A percentile compares a stretch with the other conserved stretches of the same genome.
Conservation (phyloP, 2,329 filamentous ascomycete species). For the Metarhizium anisopliae region DNA sequence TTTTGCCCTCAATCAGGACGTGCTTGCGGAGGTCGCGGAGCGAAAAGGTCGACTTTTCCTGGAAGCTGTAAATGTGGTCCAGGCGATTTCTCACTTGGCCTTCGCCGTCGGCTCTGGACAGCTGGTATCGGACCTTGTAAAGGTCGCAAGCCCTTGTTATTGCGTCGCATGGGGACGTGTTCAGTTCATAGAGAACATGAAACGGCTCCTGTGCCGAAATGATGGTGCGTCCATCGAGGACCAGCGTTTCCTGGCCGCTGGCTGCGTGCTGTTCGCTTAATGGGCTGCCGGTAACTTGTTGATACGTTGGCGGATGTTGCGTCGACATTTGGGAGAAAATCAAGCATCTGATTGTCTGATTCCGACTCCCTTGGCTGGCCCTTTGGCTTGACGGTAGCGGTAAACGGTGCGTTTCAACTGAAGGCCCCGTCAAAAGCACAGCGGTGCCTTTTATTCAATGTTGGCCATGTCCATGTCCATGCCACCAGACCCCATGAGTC, state of each 20-base stretch:
- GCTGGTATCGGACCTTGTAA: conserved; percentile 17
- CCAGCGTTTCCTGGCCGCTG: conserved; percentile 6
- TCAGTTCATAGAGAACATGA: conserved; percentile 16
- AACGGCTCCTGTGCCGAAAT: conserved; percentile 12
- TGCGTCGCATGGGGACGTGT: conserved; percentile 14
- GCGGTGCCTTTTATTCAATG: too few species aligned
- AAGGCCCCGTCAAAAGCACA: too few species aligned
- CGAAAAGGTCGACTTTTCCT: background rate
- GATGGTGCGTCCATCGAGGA: conserved; percentile 14
- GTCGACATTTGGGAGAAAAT: too few species aligned
- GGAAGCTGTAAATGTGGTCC: conserved; percentile 22
- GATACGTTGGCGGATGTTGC: too few species aligned
- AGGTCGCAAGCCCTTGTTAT: conserved; percentile 11
- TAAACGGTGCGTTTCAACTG: too few species aligned
- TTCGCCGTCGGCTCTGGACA: conserved; percentile 7
- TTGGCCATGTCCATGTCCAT: too few species aligned
- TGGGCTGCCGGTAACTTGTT: too few species aligned
- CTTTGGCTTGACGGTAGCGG: too few species aligned
- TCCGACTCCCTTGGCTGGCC: too few species aligned
- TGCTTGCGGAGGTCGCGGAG: conserved; percentile 6
- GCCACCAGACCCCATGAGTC: too few species aligned
- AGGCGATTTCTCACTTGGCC: conserved; percentile 11
- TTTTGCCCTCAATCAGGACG: conserved; percentile 12
- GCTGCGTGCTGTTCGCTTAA: too few species aligned
- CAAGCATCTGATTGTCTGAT: too few species aligned